These are phyloP conservation scores for Lupinus albus DNA, from an alignment of 306 rosid species.

Conservation along the genomic window DNA sequence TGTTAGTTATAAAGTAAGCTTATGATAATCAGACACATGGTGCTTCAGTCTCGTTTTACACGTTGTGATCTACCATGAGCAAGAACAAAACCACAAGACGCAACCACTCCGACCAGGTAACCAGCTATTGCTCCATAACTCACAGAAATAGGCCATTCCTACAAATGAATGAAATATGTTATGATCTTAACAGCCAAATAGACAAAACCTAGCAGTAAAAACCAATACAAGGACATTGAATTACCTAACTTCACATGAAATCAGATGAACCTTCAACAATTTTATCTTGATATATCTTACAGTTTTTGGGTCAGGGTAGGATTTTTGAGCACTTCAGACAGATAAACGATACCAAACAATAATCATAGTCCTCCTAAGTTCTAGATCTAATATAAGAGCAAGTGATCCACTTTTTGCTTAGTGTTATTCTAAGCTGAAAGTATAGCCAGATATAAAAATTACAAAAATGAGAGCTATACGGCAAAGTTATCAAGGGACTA, in stretches of 20 bases:
- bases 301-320: background rate
- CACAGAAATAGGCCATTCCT: conserved; percentile 97
- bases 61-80: conserved; percentile 41
- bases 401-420: background rate
- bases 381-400: background rate
- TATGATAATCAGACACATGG: conserved; percentile 8
- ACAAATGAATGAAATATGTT: conserved; percentile 32
- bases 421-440: background rate
- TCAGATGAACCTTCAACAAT: background rate
- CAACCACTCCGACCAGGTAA: conserved; percentile 58
- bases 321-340: background rate
- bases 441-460: background rate
- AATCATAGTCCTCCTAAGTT: conserved; percentile 1
- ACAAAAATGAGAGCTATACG: background rate
- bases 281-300: background rate
- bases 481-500: background rate
- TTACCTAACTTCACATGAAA: conserved; percentile 3
- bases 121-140: conserved; percentile 78
- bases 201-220: background rate
- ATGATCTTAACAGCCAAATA: conserved; percentile 17
- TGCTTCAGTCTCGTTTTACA: conserved; percentile 65
- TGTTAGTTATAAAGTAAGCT: background rate
- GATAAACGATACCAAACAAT: conserved; percentile 11
- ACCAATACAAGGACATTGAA: background rate
- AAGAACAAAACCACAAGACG: conserved; percentile 53